A percentile compares a stretch with the other conserved stretches of the same genome.
These are phyloP conservation scores for Zoysia pacifica DNA, from an alignment of 176 grass and related monocot species.

Conservation along the genomic window DNA sequence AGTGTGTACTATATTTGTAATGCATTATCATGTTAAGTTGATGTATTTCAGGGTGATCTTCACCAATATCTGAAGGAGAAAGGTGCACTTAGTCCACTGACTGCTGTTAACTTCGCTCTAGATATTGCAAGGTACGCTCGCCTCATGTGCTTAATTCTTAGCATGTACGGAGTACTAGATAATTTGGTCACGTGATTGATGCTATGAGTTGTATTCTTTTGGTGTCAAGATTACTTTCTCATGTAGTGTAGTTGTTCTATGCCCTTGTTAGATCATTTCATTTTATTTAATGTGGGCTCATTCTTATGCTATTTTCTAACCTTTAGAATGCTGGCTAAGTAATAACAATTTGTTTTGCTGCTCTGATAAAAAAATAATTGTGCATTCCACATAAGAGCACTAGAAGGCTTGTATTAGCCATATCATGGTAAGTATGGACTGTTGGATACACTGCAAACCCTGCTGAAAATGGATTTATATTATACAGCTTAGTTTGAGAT, in stretches of 20 bases:
- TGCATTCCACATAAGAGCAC: neutral
- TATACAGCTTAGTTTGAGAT: neutral
- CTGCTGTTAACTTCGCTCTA: conserved; percentile 82
- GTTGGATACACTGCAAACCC: neutral
- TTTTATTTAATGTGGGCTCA: neutral
- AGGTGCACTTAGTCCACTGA: conserved; percentile 62
- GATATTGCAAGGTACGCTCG: conserved; percentile 92
- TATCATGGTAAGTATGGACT: neutral
- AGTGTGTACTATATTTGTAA: conserved; percentile 5
- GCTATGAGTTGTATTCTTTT: neutral
- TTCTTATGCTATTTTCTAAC: neutral
- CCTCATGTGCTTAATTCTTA: conserved; percentile 21
- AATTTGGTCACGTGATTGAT: conserved; percentile 13
- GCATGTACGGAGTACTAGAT: neutral
- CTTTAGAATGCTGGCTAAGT: neutral
- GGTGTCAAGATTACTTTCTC: neutral
- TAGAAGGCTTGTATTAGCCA: neutral
- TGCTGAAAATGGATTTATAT: neutral
- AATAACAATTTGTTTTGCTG: neutral
- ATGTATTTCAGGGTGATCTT: conserved; percentile 80
- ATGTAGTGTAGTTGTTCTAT: neutral
- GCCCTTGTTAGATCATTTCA: neutral
- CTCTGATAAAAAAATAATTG: neutral
- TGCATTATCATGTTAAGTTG: conserved; percentile 18
- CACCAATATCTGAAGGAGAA: conserved; percentile 99